These are phyloP conservation scores for Sarocladiaceae sp. DNA, from an alignment of 2,329 filamentous ascomycete species.

Conservation along the genomic window DNA sequence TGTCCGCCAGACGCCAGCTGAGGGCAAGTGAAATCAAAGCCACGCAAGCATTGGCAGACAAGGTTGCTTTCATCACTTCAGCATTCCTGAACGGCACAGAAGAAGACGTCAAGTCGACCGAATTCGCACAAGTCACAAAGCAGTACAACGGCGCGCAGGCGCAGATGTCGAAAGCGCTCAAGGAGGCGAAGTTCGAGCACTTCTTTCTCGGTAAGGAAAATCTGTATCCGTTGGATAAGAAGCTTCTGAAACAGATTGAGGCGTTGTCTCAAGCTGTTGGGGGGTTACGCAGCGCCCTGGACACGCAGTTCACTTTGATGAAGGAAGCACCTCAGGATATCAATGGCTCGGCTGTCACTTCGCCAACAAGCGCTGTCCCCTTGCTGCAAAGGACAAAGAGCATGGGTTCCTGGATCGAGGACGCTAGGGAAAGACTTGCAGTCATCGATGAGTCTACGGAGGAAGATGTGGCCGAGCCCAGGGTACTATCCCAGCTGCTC, in stretches of 20 bases:
- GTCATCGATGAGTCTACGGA: conserved; percentile 61
- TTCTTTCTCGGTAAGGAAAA: conserved; percentile 74
- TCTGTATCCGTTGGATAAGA: conserved; percentile 72
- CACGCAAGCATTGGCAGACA: conserved; percentile 70
- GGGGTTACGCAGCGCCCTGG: conserved; percentile 80
- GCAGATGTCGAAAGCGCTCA: conserved; percentile 67
- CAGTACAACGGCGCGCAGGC: conserved; percentile 62
- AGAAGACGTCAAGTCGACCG: conserved; percentile 62
- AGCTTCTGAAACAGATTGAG: conserved; percentile 77
- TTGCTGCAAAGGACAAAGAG: conserved; percentile 20
- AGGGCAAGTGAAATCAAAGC: conserved; percentile 65
- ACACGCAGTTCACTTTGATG: conserved; percentile 80
- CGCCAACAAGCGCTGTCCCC: conserved; percentile 12
- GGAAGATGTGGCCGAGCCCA: conserved; percentile 30
- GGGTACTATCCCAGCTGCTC: neutral
- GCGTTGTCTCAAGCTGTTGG: conserved; percentile 82
- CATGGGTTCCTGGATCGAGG: conserved; percentile 29
- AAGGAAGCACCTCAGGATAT: conserved; percentile 45
- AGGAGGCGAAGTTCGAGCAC: conserved; percentile 85
- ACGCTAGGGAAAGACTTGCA: conserved; percentile 42
- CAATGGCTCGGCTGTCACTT: conserved; percentile 11
- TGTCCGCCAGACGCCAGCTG: conserved; percentile 68
- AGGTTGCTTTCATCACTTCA: conserved; percentile 73
- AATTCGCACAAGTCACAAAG: conserved; percentile 56
- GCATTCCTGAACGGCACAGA: conserved; percentile 81